phyloP scores from a whole-genome alignment of 2,329 filamentous ascomycete species.

The Fusarium sp. region DNA sequence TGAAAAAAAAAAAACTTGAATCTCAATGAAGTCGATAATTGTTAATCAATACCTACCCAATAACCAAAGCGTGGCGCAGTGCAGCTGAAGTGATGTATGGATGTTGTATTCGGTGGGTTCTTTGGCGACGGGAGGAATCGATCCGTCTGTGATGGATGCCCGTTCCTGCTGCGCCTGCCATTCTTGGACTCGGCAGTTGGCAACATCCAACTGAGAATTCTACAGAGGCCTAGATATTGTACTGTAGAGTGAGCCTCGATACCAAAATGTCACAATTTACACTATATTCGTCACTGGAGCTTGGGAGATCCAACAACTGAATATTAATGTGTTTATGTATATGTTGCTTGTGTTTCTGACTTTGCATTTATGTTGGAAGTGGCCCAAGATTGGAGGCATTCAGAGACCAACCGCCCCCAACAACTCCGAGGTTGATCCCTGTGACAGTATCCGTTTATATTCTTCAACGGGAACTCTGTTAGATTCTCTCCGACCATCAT shows the following conservation, averaged over 20 bases:
- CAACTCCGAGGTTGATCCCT: conserved; percentile 7
- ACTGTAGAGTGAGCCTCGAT: neutral
- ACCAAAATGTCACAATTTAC: neutral
- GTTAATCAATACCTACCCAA: neutral
- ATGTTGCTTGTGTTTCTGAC: neutral
- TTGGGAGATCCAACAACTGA: too few relatives aligned
- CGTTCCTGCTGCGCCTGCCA: conserved; percentile 10
- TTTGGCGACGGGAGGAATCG: neutral
- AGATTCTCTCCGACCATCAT: neutral
- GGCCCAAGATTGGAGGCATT: neutral
- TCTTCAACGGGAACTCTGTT: neutral
- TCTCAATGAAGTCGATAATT: neutral
- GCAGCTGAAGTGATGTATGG: neutral
- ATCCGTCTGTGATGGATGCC: neutral
- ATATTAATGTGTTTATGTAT: too few relatives aligned
- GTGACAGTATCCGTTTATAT: neutral
- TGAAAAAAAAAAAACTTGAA: neutral
- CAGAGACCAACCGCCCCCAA: neutral
- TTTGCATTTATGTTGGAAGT: neutral
- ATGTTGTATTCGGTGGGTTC: conserved; percentile 1
- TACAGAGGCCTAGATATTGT: too few relatives aligned
- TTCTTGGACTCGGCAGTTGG: conserved; percentile 1
- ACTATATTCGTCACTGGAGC: too few relatives aligned
- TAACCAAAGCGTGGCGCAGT: conserved; percentile 1
- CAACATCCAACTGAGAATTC: neutral